These are phyloP conservation scores for Talaromyces proteolyticus DNA, from an alignment of 495 filamentous ascomycete species.

Conservation along the genomic window DNA sequence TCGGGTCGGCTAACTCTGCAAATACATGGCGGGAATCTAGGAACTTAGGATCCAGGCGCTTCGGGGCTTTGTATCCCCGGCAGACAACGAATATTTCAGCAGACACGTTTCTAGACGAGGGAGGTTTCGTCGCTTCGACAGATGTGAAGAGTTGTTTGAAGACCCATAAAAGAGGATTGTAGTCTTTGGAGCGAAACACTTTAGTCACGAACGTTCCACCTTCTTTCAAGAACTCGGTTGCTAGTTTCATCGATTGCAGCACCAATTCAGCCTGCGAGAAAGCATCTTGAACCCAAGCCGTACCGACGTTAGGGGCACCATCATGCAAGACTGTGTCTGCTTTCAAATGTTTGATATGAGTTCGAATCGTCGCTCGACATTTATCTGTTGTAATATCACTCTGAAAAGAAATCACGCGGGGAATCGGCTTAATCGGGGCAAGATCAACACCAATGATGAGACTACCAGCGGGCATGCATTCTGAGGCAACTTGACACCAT, in stretches of 20 bases:
- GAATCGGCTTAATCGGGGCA: conserved; percentile 91
- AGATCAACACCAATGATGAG: conserved; percentile 95
- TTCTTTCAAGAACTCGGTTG: conserved; percentile 86
- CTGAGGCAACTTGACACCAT: conserved; percentile 97
- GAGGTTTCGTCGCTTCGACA: conserved; percentile 95
- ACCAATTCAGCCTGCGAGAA: conserved; percentile 97
- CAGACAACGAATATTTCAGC: conserved; percentile 99
- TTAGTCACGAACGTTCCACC: conserved; percentile 97
- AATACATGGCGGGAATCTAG: conserved; percentile 89
- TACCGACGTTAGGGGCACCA: conserved; percentile 96
- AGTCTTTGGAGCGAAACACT: conserved; percentile 96
- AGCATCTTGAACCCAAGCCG: conserved; percentile 96
- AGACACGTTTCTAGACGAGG: conserved; percentile 90
- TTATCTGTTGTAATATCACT: conserved; percentile 98
- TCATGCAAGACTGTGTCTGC: conserved; percentile 97
- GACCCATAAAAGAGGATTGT: conserved; percentile 93
- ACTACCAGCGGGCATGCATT: conserved; percentile 85
- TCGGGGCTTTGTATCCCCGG: conserved; percentile 88
- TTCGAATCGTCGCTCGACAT: conserved; percentile 84
- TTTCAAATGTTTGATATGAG: conserved; percentile 95
- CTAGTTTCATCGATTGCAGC: conserved; percentile 84
- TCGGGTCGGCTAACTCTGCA: conserved; percentile 81
- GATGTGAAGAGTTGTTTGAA: conserved; percentile 94
- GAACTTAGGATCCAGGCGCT: conserved; percentile 86
- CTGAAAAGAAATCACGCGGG: conserved; percentile 89